Base-by-base conservation (phyloP, 176 grass and related monocot species). In the Tillandsia fasciculata region DNA sequence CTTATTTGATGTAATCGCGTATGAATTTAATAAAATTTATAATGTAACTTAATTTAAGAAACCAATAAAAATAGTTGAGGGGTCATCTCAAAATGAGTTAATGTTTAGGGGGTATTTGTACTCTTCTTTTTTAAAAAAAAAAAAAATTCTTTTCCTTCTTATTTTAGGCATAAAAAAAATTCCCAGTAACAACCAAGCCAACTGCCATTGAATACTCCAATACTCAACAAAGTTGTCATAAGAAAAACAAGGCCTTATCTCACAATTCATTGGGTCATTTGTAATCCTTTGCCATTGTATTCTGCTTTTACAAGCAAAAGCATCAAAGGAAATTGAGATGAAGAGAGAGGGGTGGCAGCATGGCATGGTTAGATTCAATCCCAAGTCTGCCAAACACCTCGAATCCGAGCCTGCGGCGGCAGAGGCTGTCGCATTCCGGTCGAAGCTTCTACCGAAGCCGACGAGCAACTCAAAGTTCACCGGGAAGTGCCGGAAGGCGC, bases 291-390 rank as follows among this genome's bases (percentile, higher is more conserved):
- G 11, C 18, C 17, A 13, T 58, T 58, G 12, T 18, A 58, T 13
- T 58, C 54, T 58, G 15, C 10, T 56, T 11, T 56, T 56, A n/a
- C 33, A 53, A 17, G 47, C 20, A 78, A 64, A 23, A 48, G 71
- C 51, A 51, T 57, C 73, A 47, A 66, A 50, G 66, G 23, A 69
- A 17, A 63, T 14, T 50, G 57, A 51, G 56, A 96, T 96, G 91
- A 91, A 91, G 91, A 91, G 91, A 76, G 91, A 91, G 23, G 91
- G 91, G 5, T 81, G 77, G 72, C 87, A 96, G 82, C 87, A 86
- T 71, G 90, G 86, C 57, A 78, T 68, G 12, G 78, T 78, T 69
- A 71, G 17, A 1, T 2, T 22, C 63, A 24, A 63, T 10, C 28
- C 26, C 64, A 10, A 52, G 14, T n/a, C 48, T 2, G 49, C 1